Percentiles rank a stretch among this genome's conserved stretches.
phyloP scores from a whole-genome alignment of 2,329 filamentous ascomycete species.

The Metarhizium robertsii region DNA sequence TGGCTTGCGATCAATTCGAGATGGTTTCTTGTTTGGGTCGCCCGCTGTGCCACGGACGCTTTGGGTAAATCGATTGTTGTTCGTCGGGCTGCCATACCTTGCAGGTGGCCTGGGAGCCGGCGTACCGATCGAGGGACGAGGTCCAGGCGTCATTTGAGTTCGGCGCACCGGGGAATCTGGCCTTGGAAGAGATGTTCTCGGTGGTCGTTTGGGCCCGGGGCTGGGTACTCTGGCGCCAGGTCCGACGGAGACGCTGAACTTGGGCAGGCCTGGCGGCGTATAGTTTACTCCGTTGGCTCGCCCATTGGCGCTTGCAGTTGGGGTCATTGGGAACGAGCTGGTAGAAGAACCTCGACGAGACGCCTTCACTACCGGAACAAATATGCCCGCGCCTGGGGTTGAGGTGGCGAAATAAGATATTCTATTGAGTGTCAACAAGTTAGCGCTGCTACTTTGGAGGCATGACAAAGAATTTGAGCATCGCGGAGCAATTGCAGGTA shows the following conservation, averaged over 20 bases:
- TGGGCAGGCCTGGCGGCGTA: constrained; percentile 57
- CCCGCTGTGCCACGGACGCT: constrained; percentile 53
- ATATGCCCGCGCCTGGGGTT: constrained; percentile 78
- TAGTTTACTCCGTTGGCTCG: constrained; percentile 50
- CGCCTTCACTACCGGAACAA: constrained; percentile 78
- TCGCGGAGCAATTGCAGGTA: too few relatives aligned
- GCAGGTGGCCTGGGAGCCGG: constrained; percentile 23
- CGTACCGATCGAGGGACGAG: constrained; percentile 45
- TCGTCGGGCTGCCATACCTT: constrained; percentile 34
- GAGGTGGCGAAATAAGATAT: constrained; percentile 74
- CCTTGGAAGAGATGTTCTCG: constrained; percentile 70
- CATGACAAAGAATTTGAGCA: too few relatives aligned
- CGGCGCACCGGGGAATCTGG: constrained; percentile 79
- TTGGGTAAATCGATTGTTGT: constrained; percentile 45
- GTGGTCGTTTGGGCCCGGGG: constrained; percentile 56
- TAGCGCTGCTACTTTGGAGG: neutral
- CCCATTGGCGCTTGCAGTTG: constrained; percentile 52
- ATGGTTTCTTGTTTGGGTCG: constrained; percentile 49
- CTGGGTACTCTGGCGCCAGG: constrained; percentile 59
- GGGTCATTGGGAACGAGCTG: constrained; percentile 53
- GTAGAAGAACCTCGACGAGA: constrained; percentile 52
- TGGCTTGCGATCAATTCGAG: constrained; percentile 37
- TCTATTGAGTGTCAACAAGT: constrained; percentile 24
- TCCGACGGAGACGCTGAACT: constrained; percentile 84
- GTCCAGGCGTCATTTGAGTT: constrained; percentile 51